A percentile compares a stretch with the other conserved stretches of the same genome.
Evolutionary conservation across 495 filamentous ascomycete genomes (phyloP).

Genomic region (Penicillium canariense): DNA sequence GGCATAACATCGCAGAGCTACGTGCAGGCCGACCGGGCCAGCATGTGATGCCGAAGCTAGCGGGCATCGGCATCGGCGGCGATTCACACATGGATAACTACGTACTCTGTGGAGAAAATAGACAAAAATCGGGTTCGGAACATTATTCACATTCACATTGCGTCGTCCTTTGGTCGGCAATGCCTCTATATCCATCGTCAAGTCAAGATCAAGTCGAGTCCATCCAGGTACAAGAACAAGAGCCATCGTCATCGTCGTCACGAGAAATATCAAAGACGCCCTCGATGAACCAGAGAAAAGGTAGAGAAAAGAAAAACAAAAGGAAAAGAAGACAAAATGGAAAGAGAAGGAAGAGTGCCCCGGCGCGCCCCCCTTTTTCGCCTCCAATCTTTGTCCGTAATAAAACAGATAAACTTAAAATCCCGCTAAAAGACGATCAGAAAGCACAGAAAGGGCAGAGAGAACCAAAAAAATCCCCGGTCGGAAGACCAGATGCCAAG

Average conservation of each 20-base stretch:
- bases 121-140: neutral
- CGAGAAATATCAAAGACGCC: neutral
- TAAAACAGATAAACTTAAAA: constrained; percentile 15
- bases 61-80: neutral
- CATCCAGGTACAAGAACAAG: neutral
- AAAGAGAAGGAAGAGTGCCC: too few species aligned
- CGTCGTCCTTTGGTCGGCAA: neutral
- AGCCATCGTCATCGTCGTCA: constrained; percentile 12
- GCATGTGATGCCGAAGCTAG: neutral
- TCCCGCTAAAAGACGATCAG: constrained; percentile 9
- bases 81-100: neutral
- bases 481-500: too few species aligned
- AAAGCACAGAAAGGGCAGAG: neutral
- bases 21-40: too few species aligned
- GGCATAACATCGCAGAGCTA: too few species aligned
- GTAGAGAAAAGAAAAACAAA: neutral
- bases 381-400: constrained; percentile 5
- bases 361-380: too few species aligned
- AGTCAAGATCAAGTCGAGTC: neutral
- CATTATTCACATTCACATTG: constrained; percentile 4
- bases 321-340: neutral
- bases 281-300: neutral
- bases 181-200: constrained; percentile 4
- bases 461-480: constrained; percentile 10
- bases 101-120: too few species aligned